These are phyloP conservation scores for Botrytis cinerea DNA, from an alignment of 2,329 filamentous ascomycete genomes.

Conservation along the genomic window DNA sequence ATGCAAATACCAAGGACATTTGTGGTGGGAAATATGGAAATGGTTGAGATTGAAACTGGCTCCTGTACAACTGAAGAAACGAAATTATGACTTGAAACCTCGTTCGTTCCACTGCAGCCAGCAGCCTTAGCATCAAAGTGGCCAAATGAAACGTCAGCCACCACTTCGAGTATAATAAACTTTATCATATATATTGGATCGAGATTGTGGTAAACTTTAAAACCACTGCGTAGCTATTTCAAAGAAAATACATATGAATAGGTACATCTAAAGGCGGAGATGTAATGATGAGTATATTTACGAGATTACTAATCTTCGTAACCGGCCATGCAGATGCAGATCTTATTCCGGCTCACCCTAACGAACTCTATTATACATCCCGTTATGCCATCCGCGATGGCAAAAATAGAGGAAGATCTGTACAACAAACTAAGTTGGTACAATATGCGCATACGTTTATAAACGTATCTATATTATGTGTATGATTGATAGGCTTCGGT, in stretches of 20 bases:
- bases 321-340: not conserved
- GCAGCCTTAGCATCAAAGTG: not conserved
- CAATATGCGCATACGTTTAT: not conserved
- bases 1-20: slow-evolving; percentile 15
- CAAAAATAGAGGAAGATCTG: not conserved
- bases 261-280: not conserved
- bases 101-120: not conserved
- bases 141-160: not conserved
- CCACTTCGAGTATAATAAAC: not conserved
- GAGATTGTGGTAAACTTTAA: not conserved
- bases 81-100: not conserved
- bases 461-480: not conserved
- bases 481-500: not conserved
- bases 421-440: not conserved
- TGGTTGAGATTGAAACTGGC: not conserved
- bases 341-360: not conserved
- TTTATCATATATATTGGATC: not conserved
- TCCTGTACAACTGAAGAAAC: not conserved
- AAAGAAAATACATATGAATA: not conserved
- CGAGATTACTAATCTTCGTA: not conserved
- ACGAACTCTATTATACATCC: not conserved
- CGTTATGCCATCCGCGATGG: not conserved
- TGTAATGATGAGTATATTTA: not conserved
- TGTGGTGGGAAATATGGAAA: not conserved
- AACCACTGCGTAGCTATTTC: not conserved